Percentiles rank a stretch among this genome's conserved stretches.
phyloP scores from a whole-genome alignment of 192 early-diverging fungal genomes.

The Mortierella hygrophila region DNA sequence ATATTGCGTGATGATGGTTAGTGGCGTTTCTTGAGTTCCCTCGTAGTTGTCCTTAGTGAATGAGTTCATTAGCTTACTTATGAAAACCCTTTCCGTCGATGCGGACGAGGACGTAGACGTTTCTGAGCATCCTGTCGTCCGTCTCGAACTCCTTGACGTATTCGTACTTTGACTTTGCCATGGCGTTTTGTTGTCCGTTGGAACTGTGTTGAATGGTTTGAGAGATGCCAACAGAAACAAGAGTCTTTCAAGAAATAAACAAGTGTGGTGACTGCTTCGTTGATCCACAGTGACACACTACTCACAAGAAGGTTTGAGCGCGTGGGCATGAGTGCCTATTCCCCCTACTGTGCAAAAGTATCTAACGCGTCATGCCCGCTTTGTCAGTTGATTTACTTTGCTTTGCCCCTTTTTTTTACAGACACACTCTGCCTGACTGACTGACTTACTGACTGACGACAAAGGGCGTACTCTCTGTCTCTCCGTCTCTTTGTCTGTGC shows the following conservation, averaged over 20 bases:
- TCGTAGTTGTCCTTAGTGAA: background rate
- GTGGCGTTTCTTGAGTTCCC: background rate
- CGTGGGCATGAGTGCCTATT: slow-evolving; percentile 3
- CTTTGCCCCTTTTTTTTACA: slow-evolving; percentile 31
- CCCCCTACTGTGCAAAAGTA: background rate
- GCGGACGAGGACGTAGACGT: slow-evolving; percentile 91
- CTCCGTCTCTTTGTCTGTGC: background rate
- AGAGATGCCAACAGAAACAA: background rate
- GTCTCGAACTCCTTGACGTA: slow-evolving; percentile 93
- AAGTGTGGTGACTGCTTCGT: background rate
- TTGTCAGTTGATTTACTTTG: slow-evolving; percentile 16
- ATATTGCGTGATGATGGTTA: background rate
- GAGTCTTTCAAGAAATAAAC: background rate
- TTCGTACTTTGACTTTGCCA: slow-evolving; percentile 96
- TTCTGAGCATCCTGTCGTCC: slow-evolving; percentile 81
- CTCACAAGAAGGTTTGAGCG: background rate
- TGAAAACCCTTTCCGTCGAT: slow-evolving; percentile 94
- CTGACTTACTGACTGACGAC: background rate
- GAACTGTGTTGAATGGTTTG: background rate
- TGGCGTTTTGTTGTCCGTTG: slow-evolving; percentile 35
- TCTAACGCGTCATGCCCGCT: background rate
- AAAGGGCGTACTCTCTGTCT: background rate
- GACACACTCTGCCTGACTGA: background rate
- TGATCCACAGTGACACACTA: background rate
- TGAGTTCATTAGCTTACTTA: slow-evolving; percentile 54